Evolutionary conservation across 495 filamentous ascomycete species (phyloP), one percentile per base, ranked within the genome.

Genomic region (Neurospora sp.): DNA sequence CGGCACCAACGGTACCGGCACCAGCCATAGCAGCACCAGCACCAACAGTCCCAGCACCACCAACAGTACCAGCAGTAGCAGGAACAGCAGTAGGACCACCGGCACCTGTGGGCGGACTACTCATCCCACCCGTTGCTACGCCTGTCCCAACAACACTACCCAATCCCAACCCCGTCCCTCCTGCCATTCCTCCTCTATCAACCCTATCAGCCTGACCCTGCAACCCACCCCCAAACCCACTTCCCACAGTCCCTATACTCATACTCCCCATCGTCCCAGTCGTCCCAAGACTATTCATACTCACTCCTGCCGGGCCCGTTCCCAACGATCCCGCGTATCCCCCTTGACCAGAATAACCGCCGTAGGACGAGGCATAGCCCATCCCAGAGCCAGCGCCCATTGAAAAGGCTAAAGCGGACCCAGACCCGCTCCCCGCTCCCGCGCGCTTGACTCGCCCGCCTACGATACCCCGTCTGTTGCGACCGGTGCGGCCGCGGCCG

Each of bases 401-500:
- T 0, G 54, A 66, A 1, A 66, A 66, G 0, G 54, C 12, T 0
- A 66, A 0, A 1, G 54, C 66, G 0, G 16, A 72, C 8, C 54
- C 66, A 0, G 38, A 39, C 37, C 73, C 69, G 11, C n/a, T 18
- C 41, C 69, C 48, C 18, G 14, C 72, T 27, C 70, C 72, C 6
- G 79, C 78, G 41, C 81, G 72, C 41, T 77, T 80, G 8, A 85
- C 82, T 46, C 84, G 75, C 0, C 84, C 85, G 2, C 85, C 85
- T 0, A 98, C 96, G 78, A 97, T 94, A 0, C 96, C 96, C 72
- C 92, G 87, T 59, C 96, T 83, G 81, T 98, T 94, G 75, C 96
- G 86, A 4, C 96, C 96, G 69, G 93, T 97, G 44, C 96, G 85
- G 0, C 96, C 95, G 18, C 96, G 86, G 0, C 94, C 94, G 27